Conservation (phyloP, 139 green algal genomes). For the Auxenochlorella pyrenoidosa region DNA sequence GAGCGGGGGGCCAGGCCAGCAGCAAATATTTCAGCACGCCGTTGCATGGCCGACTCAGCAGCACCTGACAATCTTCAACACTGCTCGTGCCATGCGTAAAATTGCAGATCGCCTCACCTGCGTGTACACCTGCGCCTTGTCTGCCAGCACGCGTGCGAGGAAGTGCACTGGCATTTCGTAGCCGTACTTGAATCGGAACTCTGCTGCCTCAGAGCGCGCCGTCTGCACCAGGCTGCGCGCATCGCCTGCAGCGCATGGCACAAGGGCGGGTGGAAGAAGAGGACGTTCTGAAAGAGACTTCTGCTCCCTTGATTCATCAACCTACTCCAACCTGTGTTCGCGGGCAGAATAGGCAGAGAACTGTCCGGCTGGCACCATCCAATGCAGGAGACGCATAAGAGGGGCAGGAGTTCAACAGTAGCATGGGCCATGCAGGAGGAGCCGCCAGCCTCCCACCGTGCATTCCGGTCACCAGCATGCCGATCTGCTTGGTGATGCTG, state of each 20-base stretch:
- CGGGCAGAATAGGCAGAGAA: too few species aligned
- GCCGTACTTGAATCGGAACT: constrained; percentile 87
- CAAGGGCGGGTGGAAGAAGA: background rate
- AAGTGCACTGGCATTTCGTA: constrained; percentile 97
- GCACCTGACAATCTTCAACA: too few species aligned
- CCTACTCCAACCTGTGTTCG: too few species aligned
- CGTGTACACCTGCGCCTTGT: constrained; percentile 98
- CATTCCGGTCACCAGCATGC: constrained; percentile 93
- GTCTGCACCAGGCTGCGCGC: constrained; percentile 88
- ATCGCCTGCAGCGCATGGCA: constrained; percentile 76
- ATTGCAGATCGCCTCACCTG: constrained; percentile 75
- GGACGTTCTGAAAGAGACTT: too few species aligned
- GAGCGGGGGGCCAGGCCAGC: background rate
- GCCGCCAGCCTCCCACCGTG: constrained; percentile 29
- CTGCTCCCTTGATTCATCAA: too few species aligned
- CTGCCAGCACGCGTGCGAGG: constrained; percentile 91
- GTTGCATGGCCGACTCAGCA: too few species aligned
- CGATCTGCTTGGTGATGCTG: constrained; percentile 92
- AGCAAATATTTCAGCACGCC: too few species aligned
- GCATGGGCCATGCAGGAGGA: background rate
- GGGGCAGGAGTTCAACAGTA: too few species aligned
- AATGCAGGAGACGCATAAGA: too few species aligned
- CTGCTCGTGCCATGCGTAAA: too few species aligned
- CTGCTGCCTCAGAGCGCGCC: constrained; percentile 86
- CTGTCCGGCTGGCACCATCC: too few species aligned